A percentile compares a stretch with the other conserved stretches of the same genome.
Conservation (phyloP, 257 asterid genomes). For the Solanum chiquidenum region DNA sequence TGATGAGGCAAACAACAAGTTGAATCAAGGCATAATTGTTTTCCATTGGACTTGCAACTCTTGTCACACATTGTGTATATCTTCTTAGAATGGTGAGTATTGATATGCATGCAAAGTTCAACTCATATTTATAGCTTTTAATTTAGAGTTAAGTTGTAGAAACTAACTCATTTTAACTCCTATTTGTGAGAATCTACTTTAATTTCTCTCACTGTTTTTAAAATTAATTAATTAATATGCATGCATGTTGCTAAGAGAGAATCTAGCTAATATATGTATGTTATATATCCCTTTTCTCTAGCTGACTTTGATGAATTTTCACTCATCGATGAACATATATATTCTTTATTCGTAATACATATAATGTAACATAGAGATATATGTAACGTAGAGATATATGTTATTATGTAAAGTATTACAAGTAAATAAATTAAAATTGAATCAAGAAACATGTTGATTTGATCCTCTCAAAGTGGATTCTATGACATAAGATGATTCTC, state of each 20-base stretch:
- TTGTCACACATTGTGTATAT: constrained; percentile 15
- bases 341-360: not conserved
- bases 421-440: not conserved
- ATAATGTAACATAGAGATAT: not conserved
- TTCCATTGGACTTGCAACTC: constrained; percentile 8
- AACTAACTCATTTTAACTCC: not conserved
- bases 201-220: not conserved
- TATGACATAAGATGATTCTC: not conserved
- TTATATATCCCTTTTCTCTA: not conserved
- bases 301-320: not conserved
- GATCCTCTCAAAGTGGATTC: not conserved
- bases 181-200: not conserved
- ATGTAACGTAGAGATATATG: not conserved
- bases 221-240: not conserved
- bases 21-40: constrained; percentile 4
- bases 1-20: constrained; percentile 13
- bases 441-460: not conserved
- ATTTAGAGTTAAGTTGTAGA: not conserved
- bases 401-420: not conserved
- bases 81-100: not conserved
- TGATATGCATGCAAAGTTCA: not conserved
- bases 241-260: not conserved
- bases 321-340: not conserved
- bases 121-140: not conserved
- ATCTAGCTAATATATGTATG: not conserved